Base-by-base conservation (phyloP, 305 asterid species). In the Fraxinus floribunda region DNA sequence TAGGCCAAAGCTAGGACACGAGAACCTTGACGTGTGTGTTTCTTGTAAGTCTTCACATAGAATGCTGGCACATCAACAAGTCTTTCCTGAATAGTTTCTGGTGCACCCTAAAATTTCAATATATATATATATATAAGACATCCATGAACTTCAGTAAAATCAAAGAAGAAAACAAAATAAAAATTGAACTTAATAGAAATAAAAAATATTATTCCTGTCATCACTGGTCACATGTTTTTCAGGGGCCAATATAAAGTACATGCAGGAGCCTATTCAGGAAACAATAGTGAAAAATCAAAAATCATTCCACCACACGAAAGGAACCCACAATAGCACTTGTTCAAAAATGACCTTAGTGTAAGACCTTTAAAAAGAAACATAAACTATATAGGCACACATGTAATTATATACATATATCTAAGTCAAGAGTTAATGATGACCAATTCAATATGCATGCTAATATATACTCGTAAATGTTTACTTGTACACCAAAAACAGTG, bases 51-150 rank as follows among this genome's bases (percentile, higher is more conserved):
- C 81, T 82, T 81, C 73, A 89, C 91, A 79, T 93, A 95, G 86
- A 91, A 92, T 74, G 89, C 84, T 15, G 99, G 98, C 83, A 95
- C 94, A 57, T 95, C 92, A 85, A 88, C 88, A 82, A 95, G 97
- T 86, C 98, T 94, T 82, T 94, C 99, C 88, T 95, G 97, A 86
- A 95, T 93, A 78, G 99, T 95, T 88, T 95, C 99, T 20, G 99
- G 99, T 41, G 99, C 99, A 85, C 99, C 99, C 99, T 95, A 91
- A 85, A 86, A 86, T 88, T 82, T 64, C 55, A 75, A 18, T 0
- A 49, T 0, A 15, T 10, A 41, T 38, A 13, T 29, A 29, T 29
- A 29, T 29, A 44, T 44, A 46, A 15, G 20, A 66, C 9, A 68
- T 36, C 68, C 10, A 32, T 49, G 60, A 84, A 62, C 22, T 71